Evolutionary conservation across 352 stramenopile genomes (phyloP), one percentile per base, ranked within the genome.

Genomic region (Globisporangium perplexum): DNA sequence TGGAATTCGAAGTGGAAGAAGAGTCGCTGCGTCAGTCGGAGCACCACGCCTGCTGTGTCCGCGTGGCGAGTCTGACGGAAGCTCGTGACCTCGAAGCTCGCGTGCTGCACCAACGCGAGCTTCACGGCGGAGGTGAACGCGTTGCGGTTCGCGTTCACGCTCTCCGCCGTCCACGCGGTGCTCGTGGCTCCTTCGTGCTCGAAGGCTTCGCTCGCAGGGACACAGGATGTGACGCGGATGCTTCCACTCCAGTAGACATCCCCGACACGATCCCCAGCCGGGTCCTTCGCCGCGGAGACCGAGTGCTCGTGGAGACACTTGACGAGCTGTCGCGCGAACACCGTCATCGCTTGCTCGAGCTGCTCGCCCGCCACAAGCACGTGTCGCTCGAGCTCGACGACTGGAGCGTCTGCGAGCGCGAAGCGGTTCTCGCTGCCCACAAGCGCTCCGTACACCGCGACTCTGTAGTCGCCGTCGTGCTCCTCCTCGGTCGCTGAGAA

Each of bases 91-190:
- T 46, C 35, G n/a, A 83, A 69, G 6, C 49, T 47, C 7, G 60
- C 63, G 23, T 65, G 62, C 20, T 11, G 54, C 17, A 83, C 68
- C 7, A 86, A 53, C 31, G 68, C 72, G 11, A 59, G 64, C 45
- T 86, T 83, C 28, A 86, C 64, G 30, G 68, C 72, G 10, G 59
- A 68, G 23, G 66, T 28, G 53, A 83, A 86, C n/a, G 53, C 59
- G 2, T 53, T 59, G n/a, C 71, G 70, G 23, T 70, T 80, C 31
- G 55, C 39, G 0, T 31, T 57, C 5, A 68, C 55, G 10, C 60
- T 53, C 22, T 77, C 70, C 14, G 66, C 12, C 14, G 59, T 57
- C 62, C 65, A 77, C 6, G 36, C 1, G 12, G 28, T 26, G 18
- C 28, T 31, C 42, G 33, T 2, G 18, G 33, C 14, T 18, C 18